Evolutionary conservation across 176 grass and related monocot genomes (phyloP), one percentile per base, ranked within the genome.

Genomic region (Zoysia japonica): DNA sequence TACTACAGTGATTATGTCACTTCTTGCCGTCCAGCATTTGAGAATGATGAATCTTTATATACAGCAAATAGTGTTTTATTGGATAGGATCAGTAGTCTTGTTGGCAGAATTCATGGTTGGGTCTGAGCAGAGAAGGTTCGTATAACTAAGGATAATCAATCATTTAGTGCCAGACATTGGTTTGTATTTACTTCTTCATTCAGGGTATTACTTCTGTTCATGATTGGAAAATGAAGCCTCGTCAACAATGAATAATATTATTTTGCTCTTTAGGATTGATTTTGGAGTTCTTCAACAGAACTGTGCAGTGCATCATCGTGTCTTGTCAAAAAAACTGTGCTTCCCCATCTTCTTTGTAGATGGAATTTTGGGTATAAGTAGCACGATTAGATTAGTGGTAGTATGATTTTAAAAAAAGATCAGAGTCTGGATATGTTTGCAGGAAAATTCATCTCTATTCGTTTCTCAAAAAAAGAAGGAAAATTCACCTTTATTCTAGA

Each of bases 61-160:
- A 17, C 16, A 9, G 11, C 44, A 64, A 64, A 7, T 44, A 61
- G 42, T 61, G 73, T 76, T 61, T 75, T 57, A n/a, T 64, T 63
- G 12, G 57, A 38, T 76, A 38, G 38, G 43, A 15, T 62, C 20
- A 1, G 20, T 63, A 12, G 9, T 28, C 13, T 63, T 38, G n/a
- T 49, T 70, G 67, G 11, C 19, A 67, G 2, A 50, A 35, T 28
- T 71, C 68, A 73, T 41, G 70, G 7, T 73, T 9, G 2, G 16
- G 2, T 57, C n/a, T 61, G 56, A 46, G 55, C 40, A 47, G n/a
- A 14, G 9, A 59, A 14, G 5, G 28, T 45, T 61, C 41, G 9
- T n/a, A 46, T 11, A 47, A 14, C 61, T 76, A 48, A 3, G 6
- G 43, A 16, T 11, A 61, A 28, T 28, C 28, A 28, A 28, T 28